Percentiles rank a stretch among this genome's conserved stretches.
These are phyloP conservation scores for Schizonepeta tenuifolia DNA, from an alignment of 257 asterid genomes.

Conservation along the genomic window DNA sequence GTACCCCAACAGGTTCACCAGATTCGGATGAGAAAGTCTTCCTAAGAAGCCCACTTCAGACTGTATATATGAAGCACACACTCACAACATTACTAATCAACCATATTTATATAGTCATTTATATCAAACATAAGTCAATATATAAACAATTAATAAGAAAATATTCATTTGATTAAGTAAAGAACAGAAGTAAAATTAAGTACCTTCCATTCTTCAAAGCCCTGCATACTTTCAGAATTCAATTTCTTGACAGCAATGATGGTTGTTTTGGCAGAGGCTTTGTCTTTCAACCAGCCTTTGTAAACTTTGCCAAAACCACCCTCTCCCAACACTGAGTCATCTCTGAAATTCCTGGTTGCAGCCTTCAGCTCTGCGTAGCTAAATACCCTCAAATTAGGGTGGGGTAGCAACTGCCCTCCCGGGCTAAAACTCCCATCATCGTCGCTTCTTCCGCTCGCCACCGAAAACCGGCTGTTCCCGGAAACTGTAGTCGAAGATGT, in stretches of 20 bases:
- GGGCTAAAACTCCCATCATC: slow-evolving; percentile 18
- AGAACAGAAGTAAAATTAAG: too few species aligned
- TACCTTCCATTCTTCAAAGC: slow-evolving; percentile 85
- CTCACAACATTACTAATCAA: not conserved
- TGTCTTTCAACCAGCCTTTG: slow-evolving; percentile 86
- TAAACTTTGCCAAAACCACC: slow-evolving; percentile 94
- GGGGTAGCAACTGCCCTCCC: slow-evolving; percentile 52
- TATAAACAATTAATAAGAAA: too few species aligned
- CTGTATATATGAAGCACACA: slow-evolving; percentile 32
- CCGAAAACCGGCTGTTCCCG: slow-evolving; percentile 42
- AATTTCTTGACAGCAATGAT: slow-evolving; percentile 81
- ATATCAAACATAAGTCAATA: not conserved
- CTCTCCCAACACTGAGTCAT: slow-evolving; percentile 80
- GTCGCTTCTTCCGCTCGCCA: slow-evolving; percentile 37
- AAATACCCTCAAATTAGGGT: slow-evolving; percentile 66
- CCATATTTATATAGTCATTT: too few species aligned
- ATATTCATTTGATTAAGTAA: too few species aligned
- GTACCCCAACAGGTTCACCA: slow-evolving; percentile 83
- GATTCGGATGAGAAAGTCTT: slow-evolving; percentile 77
- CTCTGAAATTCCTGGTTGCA: slow-evolving; percentile 74
- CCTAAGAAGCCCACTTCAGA: slow-evolving; percentile 88
- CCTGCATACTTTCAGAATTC: slow-evolving; percentile 73
- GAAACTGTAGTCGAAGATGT: slow-evolving; percentile 37
- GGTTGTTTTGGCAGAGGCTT: slow-evolving; percentile 43
- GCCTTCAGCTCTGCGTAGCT: slow-evolving; percentile 58